These are phyloP conservation scores for Penicillium cinerascens DNA, from an alignment of 495 filamentous ascomycete genomes.

Conservation along the genomic window DNA sequence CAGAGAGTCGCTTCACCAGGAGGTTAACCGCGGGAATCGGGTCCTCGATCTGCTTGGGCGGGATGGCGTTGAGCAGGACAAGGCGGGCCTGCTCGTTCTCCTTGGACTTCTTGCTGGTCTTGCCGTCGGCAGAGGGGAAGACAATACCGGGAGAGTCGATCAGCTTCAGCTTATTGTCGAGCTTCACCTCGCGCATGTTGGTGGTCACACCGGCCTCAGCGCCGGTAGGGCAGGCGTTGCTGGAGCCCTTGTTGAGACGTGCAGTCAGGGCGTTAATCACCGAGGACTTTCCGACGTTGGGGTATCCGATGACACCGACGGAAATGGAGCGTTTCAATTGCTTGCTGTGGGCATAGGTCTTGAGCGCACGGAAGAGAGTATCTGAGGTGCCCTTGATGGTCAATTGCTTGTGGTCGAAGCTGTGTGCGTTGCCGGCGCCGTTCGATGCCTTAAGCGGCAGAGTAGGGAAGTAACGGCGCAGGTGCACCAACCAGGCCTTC, in stretches of 20 bases:
- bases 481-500: constrained; percentile 77
- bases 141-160: constrained; percentile 96
- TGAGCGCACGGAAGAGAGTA: constrained; percentile 85
- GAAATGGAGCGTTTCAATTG: constrained; percentile 85
- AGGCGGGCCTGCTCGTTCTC: constrained; percentile 70
- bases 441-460: constrained; percentile 84
- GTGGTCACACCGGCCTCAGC: constrained; percentile 95
- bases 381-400: constrained; percentile 83
- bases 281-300: constrained; percentile 95
- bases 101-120: constrained; percentile 50
- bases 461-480: constrained; percentile 89
- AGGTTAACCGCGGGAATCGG: constrained; percentile 81
- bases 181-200: constrained; percentile 80
- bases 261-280: constrained; percentile 92
- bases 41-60: constrained; percentile 90
- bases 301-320: constrained; percentile 93
- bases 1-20: constrained; percentile 71
- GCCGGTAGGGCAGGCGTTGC: constrained; percentile 77
- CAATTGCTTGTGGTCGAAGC: constrained; percentile 87
- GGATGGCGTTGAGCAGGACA: constrained; percentile 84
- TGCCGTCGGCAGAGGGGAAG: constrained; percentile 62
- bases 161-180: constrained; percentile 91
- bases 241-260: constrained; percentile 63
- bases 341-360: constrained; percentile 79
- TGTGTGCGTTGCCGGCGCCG: constrained; percentile 79